Base-by-base conservation (phyloP, 169 alveolate genomes). In the Plasmodium vivax region DNA sequence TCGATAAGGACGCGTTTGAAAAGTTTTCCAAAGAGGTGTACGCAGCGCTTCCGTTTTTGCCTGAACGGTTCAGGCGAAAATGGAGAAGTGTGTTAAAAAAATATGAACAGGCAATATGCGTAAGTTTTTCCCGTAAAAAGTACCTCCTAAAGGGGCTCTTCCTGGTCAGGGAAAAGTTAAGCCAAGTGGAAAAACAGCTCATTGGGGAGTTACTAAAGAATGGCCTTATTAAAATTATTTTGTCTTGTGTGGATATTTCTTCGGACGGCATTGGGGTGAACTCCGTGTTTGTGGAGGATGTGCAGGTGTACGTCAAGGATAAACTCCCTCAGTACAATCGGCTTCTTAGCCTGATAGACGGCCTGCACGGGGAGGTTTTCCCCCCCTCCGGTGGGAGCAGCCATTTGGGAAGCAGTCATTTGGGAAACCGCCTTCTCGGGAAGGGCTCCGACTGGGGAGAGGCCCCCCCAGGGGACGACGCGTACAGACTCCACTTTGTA, bases 401-500 rank as follows among this genome's bases (percentile, higher is more conserved):
- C 27, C 2, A 7, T 27, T 7, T 10, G 77, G 9, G 3, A 14
- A 23, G 41, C 4, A 36, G 41, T 1, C 41, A 1, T 10, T 0
- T 45, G 56, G 58, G 58, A n/a, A 45, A 80, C 12, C 32, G 74
- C 23, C 34, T 19, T 72, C 19, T 14, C 8, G 56, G 23, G 38
- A n/a, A 23, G 14, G 34, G 23, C 62, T 51, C 62, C 62, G 12
- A 45, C 54, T 6, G 56, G 27, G 73, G 36, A 16, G 58, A 32
- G 3, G 82, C 16, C 8, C 74, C 14, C n/a, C 6, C 23, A 10
- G 38, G 41, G 32, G 94, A 90, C 4, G 94, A 90, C 34, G 72
- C 72, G 58, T 80, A 90, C 38, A 79, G 91, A 19, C 73, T 90
- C 14, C 94, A 90, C 73, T 90, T 90, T 90, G 74, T 90, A 16